phyloP scores from a whole-genome alignment of 139 green algal genomes.

The Asterochloris erici region DNA sequence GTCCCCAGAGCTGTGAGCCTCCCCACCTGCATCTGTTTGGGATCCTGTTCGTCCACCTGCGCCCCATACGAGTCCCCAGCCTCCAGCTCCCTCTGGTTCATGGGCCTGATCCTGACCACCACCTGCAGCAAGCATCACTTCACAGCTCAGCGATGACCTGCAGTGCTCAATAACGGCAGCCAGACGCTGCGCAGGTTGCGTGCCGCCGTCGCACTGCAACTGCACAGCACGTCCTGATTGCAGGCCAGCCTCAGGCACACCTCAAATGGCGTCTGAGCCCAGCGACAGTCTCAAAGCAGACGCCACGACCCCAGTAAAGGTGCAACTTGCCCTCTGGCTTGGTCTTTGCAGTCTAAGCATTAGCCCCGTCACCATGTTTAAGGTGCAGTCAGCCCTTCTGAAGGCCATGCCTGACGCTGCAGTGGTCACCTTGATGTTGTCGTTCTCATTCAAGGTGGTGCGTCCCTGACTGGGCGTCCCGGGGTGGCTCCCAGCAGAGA shows the following conservation, averaged over 20 bases:
- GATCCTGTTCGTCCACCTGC: conserved; percentile 21
- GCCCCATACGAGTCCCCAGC: conserved; percentile 23
- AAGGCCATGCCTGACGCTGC: not conserved
- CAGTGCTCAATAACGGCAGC: not conserved
- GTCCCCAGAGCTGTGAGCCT: not conserved
- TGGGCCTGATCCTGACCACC: conserved; percentile 38
- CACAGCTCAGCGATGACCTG: not conserved
- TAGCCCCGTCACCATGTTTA: not conserved
- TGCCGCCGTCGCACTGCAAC: not conserved
- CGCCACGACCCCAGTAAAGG: no score
- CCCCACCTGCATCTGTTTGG: conserved; percentile 27
- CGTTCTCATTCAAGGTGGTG: conserved; percentile 11
- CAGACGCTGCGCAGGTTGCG: not conserved
- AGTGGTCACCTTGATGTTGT: conserved; percentile 16
- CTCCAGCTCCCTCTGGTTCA: conserved; percentile 36
- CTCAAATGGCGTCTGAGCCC: not conserved
- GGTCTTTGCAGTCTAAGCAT: not conserved
- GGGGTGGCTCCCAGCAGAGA: not conserved
- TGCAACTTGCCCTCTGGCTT: not conserved
- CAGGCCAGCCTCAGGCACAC: not conserved
- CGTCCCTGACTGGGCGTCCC: not conserved
- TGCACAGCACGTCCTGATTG: not conserved
- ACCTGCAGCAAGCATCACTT: conserved; percentile 25
- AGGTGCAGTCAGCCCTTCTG: not conserved
- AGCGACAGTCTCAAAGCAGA: not conserved